Base-by-base conservation (phyloP, 2,329 filamentous ascomycete species). In the Fonsecaea multimorphosa region DNA sequence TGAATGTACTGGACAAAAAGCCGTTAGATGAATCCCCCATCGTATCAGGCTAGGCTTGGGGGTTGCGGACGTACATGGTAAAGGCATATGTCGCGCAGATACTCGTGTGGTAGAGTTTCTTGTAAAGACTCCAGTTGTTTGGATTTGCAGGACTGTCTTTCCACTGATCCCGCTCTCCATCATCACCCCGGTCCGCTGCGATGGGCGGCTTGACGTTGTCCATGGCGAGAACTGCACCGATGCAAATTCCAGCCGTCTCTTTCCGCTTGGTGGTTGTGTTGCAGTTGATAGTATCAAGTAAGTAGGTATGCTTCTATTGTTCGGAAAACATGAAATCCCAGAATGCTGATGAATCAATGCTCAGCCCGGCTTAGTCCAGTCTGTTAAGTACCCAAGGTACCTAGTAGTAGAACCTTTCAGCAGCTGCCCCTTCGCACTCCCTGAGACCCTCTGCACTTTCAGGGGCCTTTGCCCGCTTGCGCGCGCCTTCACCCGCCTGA, bases 1-100 rank as follows among this genome's bases (percentile, higher is more conserved):
- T 73, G 6, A 76, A 70, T 14, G 69, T 71, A 44, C 64, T 58
- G 5, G n/a, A n/a, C n/a, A 22, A 32, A 56, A 14, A 40, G 16
- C 8, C 22, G 19, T 52, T 12, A 24, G 46, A 52, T 7, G n/a
- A n/a, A n/a, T n/a, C n/a, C 12, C 49, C 22, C 11, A 27, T 12
- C 19, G 27, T 14, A 52, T 19, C 9, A 14, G n/a, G 53, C 22
- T 36, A 24, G 11, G 36, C 8, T 52, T 52, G 22, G 49, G 29
- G n/a, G n/a, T n/a, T 52, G 22, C 19, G 27, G 8, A 31, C 49
- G 3, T 44, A 58, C 55, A 58, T 58, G 14, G 55, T 58, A n/a
- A 58, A 58, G n/a, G 55, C 55, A 58, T 58, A 58, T 19, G 11
- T 49, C 22, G 38, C 56, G 14, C 56, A 49, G 31, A 58, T 58